Percentiles rank a stretch among this genome's conserved stretches.
Conservation (phyloP, 331 rosid genomes). For the Quercus phellos region DNA sequence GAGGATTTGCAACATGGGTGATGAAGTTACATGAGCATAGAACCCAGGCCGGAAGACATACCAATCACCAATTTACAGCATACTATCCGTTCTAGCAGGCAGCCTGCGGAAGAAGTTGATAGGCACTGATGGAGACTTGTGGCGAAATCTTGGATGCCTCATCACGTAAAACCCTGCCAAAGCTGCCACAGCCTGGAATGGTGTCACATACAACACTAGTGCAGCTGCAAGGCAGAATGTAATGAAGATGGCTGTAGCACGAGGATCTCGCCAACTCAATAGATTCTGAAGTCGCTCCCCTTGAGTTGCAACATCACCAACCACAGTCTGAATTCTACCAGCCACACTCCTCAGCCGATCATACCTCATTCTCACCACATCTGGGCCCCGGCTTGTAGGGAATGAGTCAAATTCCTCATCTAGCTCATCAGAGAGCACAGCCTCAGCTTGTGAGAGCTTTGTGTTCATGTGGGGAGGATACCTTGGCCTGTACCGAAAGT, state of each 20-base stretch:
- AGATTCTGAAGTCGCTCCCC: constrained; percentile 91
- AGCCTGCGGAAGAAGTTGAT: constrained; percentile 80
- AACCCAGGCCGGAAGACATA: not conserved
- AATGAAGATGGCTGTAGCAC: constrained; percentile 67
- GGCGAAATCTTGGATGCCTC: constrained; percentile 89
- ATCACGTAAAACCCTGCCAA: constrained; percentile 59
- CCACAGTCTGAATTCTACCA: constrained; percentile 79
- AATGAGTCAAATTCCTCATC: constrained; percentile 90
- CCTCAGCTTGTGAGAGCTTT: constrained; percentile 66
- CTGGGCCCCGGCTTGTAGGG: constrained; percentile 54
- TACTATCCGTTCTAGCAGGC: constrained; percentile 75
- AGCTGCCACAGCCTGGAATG: constrained; percentile 54
- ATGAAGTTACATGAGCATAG: not conserved
- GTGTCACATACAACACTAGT: constrained; percentile 61
- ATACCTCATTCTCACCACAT: constrained; percentile 62
- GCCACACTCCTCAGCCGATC: constrained; percentile 80
- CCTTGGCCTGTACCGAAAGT: constrained; percentile 66
- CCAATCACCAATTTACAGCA: constrained; percentile 45
- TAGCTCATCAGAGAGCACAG: constrained; percentile 56
- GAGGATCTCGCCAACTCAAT: constrained; percentile 93
- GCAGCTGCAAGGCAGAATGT: constrained; percentile 62
- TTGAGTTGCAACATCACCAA: constrained; percentile 86
- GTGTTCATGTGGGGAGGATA: constrained; percentile 90
- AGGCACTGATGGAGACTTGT: constrained; percentile 58
- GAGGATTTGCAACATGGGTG: not conserved